Percentiles rank a stretch among this genome's conserved stretches.
Conservation (phyloP, 2,329 filamentous ascomycete genomes). For the Colletotrichum tamarilloi region DNA sequence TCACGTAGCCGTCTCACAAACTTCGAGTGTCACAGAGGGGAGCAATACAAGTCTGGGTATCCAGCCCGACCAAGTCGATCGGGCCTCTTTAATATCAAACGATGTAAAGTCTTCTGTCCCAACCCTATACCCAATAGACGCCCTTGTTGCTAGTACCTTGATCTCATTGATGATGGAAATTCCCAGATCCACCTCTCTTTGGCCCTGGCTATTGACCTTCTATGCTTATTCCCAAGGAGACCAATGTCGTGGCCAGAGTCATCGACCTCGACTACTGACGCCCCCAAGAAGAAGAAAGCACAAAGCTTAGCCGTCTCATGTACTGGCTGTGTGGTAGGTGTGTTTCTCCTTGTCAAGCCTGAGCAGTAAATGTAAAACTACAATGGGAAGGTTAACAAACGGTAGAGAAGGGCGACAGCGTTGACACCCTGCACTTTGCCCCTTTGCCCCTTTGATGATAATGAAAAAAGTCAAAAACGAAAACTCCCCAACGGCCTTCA, state of each 20-base stretch:
- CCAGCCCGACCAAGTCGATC: slow-evolving; percentile 3
- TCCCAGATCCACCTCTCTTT: not conserved
- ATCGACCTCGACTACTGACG: not conserved
- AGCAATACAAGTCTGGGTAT: not conserved
- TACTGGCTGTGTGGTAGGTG: not conserved
- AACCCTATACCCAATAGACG: slow-evolving; percentile 17
- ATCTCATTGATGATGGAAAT: not conserved
- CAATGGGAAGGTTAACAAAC: slow-evolving; percentile 25
- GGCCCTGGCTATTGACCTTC: not conserved
- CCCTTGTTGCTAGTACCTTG: slow-evolving; percentile 31
- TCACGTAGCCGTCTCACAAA: not conserved
- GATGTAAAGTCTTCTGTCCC: slow-evolving; percentile 22
- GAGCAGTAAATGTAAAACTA: slow-evolving; percentile 21
- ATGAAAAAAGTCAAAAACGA: slow-evolving; percentile 1
- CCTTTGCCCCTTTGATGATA: not conserved
- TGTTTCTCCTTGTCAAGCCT: not conserved
- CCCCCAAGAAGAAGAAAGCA: not conserved
- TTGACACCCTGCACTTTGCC: not conserved
- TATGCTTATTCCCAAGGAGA: slow-evolving; percentile 10
- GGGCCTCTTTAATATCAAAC: slow-evolving; percentile 25
- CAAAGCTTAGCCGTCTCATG: not conserved
- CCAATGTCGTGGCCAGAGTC: not conserved
- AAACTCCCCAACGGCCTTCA: slow-evolving; percentile 24
- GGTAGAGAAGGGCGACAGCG: slow-evolving; percentile 9
- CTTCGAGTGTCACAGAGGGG: not conserved